These are phyloP conservation scores for Penicillium cinerascens DNA, from an alignment of 495 filamentous ascomycete genomes.

Conservation along the genomic window DNA sequence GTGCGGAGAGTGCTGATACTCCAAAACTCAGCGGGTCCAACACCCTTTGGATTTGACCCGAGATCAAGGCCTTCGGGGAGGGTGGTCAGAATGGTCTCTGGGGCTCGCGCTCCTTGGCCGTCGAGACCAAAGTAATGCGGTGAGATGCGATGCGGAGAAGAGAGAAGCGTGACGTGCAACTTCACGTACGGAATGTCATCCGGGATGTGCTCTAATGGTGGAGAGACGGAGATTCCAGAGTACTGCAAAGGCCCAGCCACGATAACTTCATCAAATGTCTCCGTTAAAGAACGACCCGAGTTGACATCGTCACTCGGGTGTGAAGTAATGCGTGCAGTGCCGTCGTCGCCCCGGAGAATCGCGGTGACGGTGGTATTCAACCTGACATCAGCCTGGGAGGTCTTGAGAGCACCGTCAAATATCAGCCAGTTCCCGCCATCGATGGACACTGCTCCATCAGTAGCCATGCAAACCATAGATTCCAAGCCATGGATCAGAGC, in stretches of 20 bases:
- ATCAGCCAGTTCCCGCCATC: slow-evolving; percentile 94
- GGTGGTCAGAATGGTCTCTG: slow-evolving; percentile 78
- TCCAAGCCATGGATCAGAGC: slow-evolving; percentile 81
- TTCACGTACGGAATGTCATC: slow-evolving; percentile 77
- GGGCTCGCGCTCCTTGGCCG: slow-evolving; percentile 49
- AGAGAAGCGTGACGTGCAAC: slow-evolving; percentile 85
- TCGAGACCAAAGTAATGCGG: slow-evolving; percentile 66
- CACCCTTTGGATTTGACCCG: slow-evolving; percentile 49
- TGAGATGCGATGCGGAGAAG: slow-evolving; percentile 67
- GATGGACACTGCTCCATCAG: slow-evolving; percentile 76
- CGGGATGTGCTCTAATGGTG: slow-evolving; percentile 50
- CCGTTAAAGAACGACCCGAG: slow-evolving; percentile 7
- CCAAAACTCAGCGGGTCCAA: slow-evolving; percentile 74
- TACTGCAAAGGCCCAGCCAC: slow-evolving; percentile 76
- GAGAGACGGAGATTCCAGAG: slow-evolving; percentile 57
- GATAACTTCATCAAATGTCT: slow-evolving; percentile 73
- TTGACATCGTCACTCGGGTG: slow-evolving; percentile 24
- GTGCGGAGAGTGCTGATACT: slow-evolving; percentile 74
- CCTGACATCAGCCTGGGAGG: slow-evolving; percentile 54
- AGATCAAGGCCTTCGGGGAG: slow-evolving; percentile 56
- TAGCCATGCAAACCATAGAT: slow-evolving; percentile 91
- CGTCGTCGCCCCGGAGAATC: slow-evolving; percentile 48
- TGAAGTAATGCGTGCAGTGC: slow-evolving; percentile 51
- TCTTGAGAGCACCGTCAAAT: slow-evolving; percentile 74
- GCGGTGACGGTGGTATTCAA: slow-evolving; percentile 69